Evolutionary conservation across 768 basidiomycete genomes (phyloP).

Genomic region (Ramaria sp.): DNA sequence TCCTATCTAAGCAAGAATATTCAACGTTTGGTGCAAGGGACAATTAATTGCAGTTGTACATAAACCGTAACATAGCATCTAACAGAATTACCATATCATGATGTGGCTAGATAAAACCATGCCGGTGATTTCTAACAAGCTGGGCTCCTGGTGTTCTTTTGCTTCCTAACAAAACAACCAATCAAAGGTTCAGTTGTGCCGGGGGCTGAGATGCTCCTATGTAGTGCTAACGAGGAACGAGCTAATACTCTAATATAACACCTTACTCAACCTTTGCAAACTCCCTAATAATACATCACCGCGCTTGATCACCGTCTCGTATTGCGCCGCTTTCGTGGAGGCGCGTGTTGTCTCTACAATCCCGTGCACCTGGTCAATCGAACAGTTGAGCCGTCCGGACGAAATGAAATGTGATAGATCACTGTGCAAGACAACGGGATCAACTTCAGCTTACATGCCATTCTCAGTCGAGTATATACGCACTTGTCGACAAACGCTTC

Average conservation of each 20-base stretch:
- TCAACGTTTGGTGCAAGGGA: too few relatives aligned
- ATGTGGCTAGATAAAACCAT: too few relatives aligned
- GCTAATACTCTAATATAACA: slow-evolving; percentile 39
- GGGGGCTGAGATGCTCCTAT: too few relatives aligned
- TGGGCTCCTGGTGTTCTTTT: too few relatives aligned
- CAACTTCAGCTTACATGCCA: background rate
- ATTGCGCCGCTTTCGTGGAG: slow-evolving; percentile 71
- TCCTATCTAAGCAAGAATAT: too few relatives aligned
- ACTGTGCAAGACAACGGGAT: slow-evolving; percentile 26
- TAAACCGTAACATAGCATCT: too few relatives aligned
- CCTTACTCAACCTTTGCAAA: slow-evolving; percentile 83
- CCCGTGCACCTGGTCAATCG: slow-evolving; percentile 91
- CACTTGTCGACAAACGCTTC: slow-evolving; percentile 81
- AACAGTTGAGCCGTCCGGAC: slow-evolving; percentile 70
- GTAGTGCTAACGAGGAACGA: too few relatives aligned
- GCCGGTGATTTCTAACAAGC: too few relatives aligned
- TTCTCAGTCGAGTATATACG: slow-evolving; percentile 20
- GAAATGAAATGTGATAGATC: slow-evolving; percentile 92
- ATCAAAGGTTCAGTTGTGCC: too few relatives aligned
- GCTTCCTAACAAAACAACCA: too few relatives aligned
- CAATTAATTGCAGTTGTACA: too few relatives aligned
- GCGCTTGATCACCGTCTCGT: slow-evolving; percentile 87
- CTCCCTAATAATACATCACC: slow-evolving; percentile 84
- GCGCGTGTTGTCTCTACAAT: slow-evolving; percentile 86
- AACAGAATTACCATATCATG: too few relatives aligned